Percentiles rank a stretch among this genome's conserved stretches.
Conservation (phyloP, 2,329 filamentous ascomycete genomes). For the Cyclaneusma minus region DNA sequence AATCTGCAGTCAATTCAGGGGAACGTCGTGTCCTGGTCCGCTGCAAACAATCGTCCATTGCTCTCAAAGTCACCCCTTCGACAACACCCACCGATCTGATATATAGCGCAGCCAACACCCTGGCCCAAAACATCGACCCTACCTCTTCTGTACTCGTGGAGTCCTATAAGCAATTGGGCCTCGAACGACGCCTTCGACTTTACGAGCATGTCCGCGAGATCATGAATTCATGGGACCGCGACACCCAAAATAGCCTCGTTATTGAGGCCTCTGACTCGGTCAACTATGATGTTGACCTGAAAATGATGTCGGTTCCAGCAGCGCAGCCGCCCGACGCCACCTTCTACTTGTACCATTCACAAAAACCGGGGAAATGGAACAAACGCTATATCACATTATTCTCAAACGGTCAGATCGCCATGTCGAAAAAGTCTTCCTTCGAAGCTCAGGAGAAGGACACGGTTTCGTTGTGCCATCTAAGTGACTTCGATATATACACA, state of each 20-base stretch:
- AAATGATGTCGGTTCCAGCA: conserved; percentile 45
- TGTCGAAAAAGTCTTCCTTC: conserved; percentile 55
- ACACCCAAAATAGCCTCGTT: conserved; percentile 59
- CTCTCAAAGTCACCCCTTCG: conserved; percentile 55
- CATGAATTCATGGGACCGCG: conserved; percentile 83
- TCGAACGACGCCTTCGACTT: conserved; percentile 68
- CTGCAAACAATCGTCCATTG: conserved; percentile 53
- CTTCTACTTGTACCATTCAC: conserved; percentile 65
- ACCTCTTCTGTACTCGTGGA: conserved; percentile 60
- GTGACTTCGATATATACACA: conserved; percentile 83
- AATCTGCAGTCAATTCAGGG: conserved; percentile 66
- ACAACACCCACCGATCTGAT: conserved; percentile 66
- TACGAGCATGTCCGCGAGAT: conserved; percentile 81
- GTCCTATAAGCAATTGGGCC: conserved; percentile 55
- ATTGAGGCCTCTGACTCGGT: conserved; percentile 44
- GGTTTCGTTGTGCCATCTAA: conserved; percentile 63
- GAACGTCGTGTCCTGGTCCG: conserved; percentile 60
- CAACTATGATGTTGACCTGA: conserved; percentile 44
- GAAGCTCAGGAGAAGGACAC: conserved; percentile 48
- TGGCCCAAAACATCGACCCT: conserved; percentile 49
- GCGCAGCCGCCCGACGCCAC: conserved; percentile 49
- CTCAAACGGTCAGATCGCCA: conserved; percentile 52
- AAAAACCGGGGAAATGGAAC: conserved; percentile 72
- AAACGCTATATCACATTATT: conserved; percentile 68
- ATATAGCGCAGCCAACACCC: conserved; percentile 43